Evolutionary conservation across 805 yeast genomes (phyloP), one percentile per base, ranked within the genome.

Genomic region (Ogataea neopini): DNA sequence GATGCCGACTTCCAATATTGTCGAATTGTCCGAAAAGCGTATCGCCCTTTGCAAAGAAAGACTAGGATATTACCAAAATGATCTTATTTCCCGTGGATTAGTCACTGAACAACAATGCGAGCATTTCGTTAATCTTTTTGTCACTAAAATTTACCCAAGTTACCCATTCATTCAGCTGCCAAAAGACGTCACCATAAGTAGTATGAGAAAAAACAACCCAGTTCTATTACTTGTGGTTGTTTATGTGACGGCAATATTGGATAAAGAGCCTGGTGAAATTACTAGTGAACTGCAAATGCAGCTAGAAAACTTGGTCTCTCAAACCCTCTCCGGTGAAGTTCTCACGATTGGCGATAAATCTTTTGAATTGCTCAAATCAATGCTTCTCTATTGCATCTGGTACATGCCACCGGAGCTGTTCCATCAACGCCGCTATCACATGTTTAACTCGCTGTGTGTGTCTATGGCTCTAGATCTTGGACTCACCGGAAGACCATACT

Each of bases 331-430:
- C 9, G 68, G 76, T 42, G 91, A 88, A 58, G 75, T 84, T 9
- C 66, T 89, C 66, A 74, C 84, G 7, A 71, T 77, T 20, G 96
- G 96, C 15, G 74, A 79, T 46, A 90, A 88, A 67, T 75, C 83
- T 6, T 66, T 82, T 14, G 91, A 88, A 61, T 65, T 88, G 30
- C 68, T 89, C 33, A 83, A 84, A 61, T 69, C 83, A 15, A 68
- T 86, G 42, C 60, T 86, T 15, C 58, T 87, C 5, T 69, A 86
- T 44, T 76, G 86, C 20, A 64, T 84, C 23, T 90, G 96, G 96
- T 89, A 88, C 61, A 87, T 86, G 54, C 79, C 88, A 3, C 87
- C 96, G 0, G 96, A 88, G 64, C 71, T 87, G 56, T 86, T 87
- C 54, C 86, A 83, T 53, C 86, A 86, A 56, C 79, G 95, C 48